Evolutionary conservation across 2,329 filamentous ascomycete genomes (phyloP).

Genomic region (Paecilomyces sp.): DNA sequence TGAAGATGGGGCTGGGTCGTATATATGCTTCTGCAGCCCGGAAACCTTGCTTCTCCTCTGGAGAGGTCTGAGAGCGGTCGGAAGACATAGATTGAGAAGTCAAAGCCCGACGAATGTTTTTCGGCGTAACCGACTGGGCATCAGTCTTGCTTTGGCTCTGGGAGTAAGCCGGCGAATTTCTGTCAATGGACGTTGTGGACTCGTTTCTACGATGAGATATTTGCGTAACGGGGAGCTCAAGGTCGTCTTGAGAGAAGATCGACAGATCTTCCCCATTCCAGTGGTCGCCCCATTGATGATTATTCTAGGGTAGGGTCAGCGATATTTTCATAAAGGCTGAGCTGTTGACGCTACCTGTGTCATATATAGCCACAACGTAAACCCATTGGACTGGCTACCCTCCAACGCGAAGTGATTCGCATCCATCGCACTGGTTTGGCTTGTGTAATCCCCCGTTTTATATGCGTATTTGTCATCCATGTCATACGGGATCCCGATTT

Average conservation of each 20-base stretch:
- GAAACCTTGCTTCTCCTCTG: conserved; percentile 63
- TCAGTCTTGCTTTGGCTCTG: conserved; percentile 41
- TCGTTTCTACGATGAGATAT: conserved; percentile 25
- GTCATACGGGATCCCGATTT: conserved; percentile 97
- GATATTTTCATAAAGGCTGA: neutral
- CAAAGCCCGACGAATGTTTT: conserved; percentile 68
- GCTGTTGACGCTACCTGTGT: conserved; percentile 48
- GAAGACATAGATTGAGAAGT: conserved; percentile 52
- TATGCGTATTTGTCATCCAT: conserved; percentile 98
- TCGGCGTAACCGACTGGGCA: conserved; percentile 56
- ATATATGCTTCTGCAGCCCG: conserved; percentile 91
- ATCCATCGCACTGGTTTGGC: conserved; percentile 86
- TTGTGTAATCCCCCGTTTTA: conserved; percentile 89
- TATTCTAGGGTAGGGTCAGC: conserved; percentile 51
- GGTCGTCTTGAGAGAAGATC: conserved; percentile 80
- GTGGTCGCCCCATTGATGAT: conserved; percentile 80
- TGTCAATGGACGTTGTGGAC: conserved; percentile 29
- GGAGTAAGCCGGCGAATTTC: conserved; percentile 48
- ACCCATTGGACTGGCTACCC: conserved; percentile 73
- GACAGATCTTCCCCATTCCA: conserved; percentile 98
- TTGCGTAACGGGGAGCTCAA: conserved; percentile 40
- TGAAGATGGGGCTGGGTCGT: conserved; percentile 70
- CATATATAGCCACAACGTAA: conserved; percentile 83
- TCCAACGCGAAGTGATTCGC: conserved; percentile 93
- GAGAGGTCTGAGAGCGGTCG: conserved; percentile 44